These are phyloP conservation scores for Pichia membranifaciens DNA, from an alignment of 805 yeast species.

Conservation along the genomic window DNA sequence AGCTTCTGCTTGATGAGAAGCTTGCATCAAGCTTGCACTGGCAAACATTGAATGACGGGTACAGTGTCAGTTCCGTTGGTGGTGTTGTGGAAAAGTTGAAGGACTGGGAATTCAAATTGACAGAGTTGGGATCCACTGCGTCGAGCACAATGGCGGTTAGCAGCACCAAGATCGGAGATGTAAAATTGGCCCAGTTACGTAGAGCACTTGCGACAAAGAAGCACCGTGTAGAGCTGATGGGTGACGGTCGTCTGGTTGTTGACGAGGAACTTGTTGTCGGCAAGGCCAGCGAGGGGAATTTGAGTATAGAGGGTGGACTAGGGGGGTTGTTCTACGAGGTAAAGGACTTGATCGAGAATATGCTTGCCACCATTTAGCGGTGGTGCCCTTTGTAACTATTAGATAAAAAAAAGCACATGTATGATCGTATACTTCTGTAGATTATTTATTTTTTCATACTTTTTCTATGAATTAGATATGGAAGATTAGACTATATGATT, in stretches of 20 bases:
- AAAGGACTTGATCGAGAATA: slow-evolving; percentile 60
- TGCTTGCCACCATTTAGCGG: slow-evolving; percentile 63
- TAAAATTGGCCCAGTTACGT: slow-evolving; percentile 74
- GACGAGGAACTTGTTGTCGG: slow-evolving; percentile 70
- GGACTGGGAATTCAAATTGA: slow-evolving; percentile 15
- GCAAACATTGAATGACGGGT: slow-evolving; percentile 81
- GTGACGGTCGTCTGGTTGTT: slow-evolving; percentile 88
- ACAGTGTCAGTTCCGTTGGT: slow-evolving; percentile 71
- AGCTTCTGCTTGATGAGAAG: slow-evolving; percentile 61
- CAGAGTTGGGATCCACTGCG: slow-evolving; percentile 1
- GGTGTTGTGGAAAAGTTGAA: slow-evolving; percentile 46
- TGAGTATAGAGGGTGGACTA: slow-evolving; percentile 70
- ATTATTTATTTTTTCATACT: too few relatives aligned
- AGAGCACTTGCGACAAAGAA: slow-evolving; percentile 52
- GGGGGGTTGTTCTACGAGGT: slow-evolving; percentile 66
- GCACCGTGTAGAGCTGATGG: slow-evolving; percentile 78
- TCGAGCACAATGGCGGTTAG: not conserved
- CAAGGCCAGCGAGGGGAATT: slow-evolving; percentile 74
- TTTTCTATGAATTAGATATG: too few relatives aligned
- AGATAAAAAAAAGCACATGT: too few relatives aligned
- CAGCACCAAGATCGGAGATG: slow-evolving; percentile 61
- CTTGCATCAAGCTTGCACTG: slow-evolving; percentile 61
- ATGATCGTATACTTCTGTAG: too few relatives aligned
- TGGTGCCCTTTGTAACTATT: not conserved
- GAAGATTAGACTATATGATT: not conserved